Evolutionary conservation across 2,329 filamentous ascomycete genomes (phyloP).

Genomic region (Nigrospora osmanthi): DNA sequence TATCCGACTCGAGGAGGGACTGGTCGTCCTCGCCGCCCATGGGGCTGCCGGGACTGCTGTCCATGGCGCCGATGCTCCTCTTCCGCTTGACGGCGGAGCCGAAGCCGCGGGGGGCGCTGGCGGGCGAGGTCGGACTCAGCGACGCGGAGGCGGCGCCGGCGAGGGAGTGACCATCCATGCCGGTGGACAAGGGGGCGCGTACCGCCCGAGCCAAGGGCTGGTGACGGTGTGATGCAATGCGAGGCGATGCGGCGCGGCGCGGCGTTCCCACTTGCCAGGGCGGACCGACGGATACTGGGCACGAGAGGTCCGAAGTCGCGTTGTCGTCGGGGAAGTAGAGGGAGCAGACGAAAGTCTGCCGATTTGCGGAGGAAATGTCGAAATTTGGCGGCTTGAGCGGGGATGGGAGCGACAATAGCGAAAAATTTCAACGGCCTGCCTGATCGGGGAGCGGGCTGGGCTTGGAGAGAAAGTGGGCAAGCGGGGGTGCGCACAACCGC

Average conservation of each 20-base stretch:
- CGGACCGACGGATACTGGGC: neutral
- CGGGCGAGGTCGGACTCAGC: constrained; percentile 47
- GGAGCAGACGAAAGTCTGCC: constrained; percentile 2
- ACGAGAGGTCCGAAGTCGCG: constrained; percentile 7
- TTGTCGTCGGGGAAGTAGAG: constrained; percentile 5
- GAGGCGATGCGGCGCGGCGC: constrained; percentile 10
- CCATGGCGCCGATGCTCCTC: constrained; percentile 42
- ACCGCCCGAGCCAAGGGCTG: constrained; percentile 7
- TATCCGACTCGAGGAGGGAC: constrained; percentile 45
- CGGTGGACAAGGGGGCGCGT: constrained; percentile 8
- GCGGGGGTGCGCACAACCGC: no score
- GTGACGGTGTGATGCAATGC: constrained; percentile 11
- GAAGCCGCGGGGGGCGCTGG: constrained; percentile 40
- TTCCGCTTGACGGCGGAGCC: constrained; percentile 46
- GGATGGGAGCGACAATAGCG: no score
- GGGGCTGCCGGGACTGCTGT: constrained; percentile 53
- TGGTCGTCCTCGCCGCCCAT: constrained; percentile 47
- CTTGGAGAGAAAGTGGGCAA: no score
- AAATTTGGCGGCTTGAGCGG: neutral
- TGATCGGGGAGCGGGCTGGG: no score
- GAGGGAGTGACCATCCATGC: constrained; percentile 41
- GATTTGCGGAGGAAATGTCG: constrained; percentile 1
- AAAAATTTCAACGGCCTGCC: no score
- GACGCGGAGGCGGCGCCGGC: constrained; percentile 38
- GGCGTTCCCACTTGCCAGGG: constrained; percentile 1